Evolutionary conservation across 805 yeast genomes (phyloP), one percentile per base, ranked within the genome.

Genomic region (Starmerella apicola): DNA sequence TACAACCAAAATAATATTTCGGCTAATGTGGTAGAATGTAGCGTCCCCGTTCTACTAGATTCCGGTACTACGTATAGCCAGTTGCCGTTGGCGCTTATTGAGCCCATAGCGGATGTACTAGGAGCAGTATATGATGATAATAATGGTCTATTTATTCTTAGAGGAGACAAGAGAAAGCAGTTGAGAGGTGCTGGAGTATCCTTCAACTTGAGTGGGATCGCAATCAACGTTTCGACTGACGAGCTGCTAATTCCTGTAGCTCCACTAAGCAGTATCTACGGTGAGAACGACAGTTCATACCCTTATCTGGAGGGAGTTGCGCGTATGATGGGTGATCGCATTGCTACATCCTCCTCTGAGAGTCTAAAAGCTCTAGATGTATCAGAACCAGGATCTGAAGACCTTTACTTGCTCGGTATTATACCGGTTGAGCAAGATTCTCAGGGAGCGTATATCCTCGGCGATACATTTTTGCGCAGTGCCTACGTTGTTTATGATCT

Each of bases 401-500:
- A 21, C 9, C 9, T 19, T 23, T 43, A 24, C 32, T 36, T 27
- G 1, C 18, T 37, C n/a, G 44, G 42, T 2, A 28, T 36, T 13
- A 32, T 28, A 21, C 38, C 45, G 13, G 17, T 29, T 3, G 42
- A 37, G 3, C 3, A 16, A n/a, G 21, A 33, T 7, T 2, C 23
- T 2, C 21, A 41, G 29, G 50, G 51, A 60, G 37, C 35, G 24
- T 65, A 22, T 26, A 61, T 72, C 36, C 60, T 77, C 22, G 82
- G 82, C 10, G 78, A 73, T 50, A 66, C 66, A 37, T 67, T 76
- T 48, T 57, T 77, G 42, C 61, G 76, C 39, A 63, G 66, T 36
- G 73, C 74, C 1, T 76, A 76, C 51, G 64, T 68, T n/a, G 76
- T 74, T 10, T 73, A 67, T 52, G 78, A 77, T 54, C 59, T 75